phyloP scores from a whole-genome alignment of 257 asterid genomes.

The Fraxinus quadrangulata region DNA sequence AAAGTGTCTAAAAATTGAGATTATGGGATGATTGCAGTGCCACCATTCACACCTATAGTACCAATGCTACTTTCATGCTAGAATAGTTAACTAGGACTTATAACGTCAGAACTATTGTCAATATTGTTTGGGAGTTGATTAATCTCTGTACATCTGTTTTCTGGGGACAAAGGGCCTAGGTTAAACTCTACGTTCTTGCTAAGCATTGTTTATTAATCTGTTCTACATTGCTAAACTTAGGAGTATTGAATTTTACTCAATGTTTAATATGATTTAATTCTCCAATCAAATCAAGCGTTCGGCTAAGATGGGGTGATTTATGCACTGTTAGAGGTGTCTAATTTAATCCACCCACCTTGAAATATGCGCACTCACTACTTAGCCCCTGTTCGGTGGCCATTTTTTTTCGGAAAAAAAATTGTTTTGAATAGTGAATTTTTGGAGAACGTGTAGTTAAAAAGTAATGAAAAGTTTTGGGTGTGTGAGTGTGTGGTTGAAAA shows the following conservation, averaged over 20 bases:
- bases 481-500: too few relatives aligned
- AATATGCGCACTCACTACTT: neutral
- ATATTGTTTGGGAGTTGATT: neutral
- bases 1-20: neutral
- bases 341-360: slow-evolving; percentile 1
- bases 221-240: neutral
- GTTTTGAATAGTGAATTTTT: too few relatives aligned
- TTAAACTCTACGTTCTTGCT: neutral
- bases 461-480: too few relatives aligned
- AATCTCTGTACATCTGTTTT: neutral
- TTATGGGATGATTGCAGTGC: neutral
- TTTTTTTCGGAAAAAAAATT: too few relatives aligned
- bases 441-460: too few relatives aligned
- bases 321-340: slow-evolving; percentile 10
- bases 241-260: neutral
- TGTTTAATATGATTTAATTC: neutral
- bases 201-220: neutral
- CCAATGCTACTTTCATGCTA: neutral
- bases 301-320: slow-evolving; percentile 7
- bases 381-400: too few relatives aligned
- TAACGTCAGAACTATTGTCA: neutral
- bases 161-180: neutral
- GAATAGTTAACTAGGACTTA: neutral
- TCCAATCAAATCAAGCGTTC: neutral
- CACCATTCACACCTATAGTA: neutral